These are phyloP conservation scores for Caryopteris hybrid DNA, from an alignment of 305 asterid species.

Conservation along the genomic window DNA sequence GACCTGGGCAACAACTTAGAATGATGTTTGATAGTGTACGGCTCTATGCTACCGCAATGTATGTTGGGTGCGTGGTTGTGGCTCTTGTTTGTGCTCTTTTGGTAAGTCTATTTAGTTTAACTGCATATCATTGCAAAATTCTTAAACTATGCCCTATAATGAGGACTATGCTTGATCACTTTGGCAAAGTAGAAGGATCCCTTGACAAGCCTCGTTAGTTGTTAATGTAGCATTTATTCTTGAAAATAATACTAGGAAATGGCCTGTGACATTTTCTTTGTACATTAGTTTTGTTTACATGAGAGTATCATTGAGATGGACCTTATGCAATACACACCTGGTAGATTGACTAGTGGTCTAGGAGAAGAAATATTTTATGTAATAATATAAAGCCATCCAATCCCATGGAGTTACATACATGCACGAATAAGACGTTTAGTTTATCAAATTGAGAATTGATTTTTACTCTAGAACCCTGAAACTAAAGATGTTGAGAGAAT, in stretches of 20 bases:
- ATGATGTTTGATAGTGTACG: conserved; percentile 91
- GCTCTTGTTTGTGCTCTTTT: conserved; percentile 89
- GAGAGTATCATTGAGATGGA: neutral
- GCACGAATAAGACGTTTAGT: neutral
- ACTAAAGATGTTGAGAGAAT: neutral
- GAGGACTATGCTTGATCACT: neutral
- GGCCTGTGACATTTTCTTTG: neutral
- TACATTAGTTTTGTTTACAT: neutral
- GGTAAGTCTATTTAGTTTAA: conserved; percentile 44
- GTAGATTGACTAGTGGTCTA: neutral
- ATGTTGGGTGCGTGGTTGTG: conserved; percentile 60
- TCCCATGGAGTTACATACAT: neutral
- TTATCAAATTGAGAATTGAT: neutral
- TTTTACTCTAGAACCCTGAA: neutral
- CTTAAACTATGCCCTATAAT: neutral
- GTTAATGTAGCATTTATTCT: neutral
- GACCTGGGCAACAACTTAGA: conserved; percentile 65
- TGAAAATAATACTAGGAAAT: neutral
- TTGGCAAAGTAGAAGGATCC: neutral
- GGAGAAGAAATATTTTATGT: conserved; percentile 4
- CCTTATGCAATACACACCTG: neutral
- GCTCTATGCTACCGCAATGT: conserved; percentile 66
- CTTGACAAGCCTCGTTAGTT: neutral
- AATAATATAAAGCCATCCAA: neutral
- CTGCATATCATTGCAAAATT: neutral